Percentiles rank a stretch among this genome's conserved stretches.
These are phyloP conservation scores for Mrakia gelida DNA, from an alignment of 768 basidiomycete species.

Conservation along the genomic window DNA sequence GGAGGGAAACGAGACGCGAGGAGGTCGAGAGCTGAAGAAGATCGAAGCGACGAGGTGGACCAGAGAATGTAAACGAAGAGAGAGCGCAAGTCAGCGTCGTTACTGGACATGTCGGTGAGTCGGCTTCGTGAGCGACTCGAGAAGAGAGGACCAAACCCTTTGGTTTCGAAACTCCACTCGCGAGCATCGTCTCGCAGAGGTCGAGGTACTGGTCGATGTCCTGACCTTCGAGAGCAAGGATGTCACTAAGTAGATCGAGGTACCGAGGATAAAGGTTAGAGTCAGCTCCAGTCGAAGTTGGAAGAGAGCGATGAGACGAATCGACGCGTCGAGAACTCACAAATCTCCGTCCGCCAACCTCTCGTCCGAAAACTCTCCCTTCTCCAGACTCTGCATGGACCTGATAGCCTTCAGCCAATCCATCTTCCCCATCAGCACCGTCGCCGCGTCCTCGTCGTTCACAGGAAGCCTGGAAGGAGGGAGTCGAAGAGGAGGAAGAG, in stretches of 20 bases:
- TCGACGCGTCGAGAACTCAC: background rate
- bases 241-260: slow-evolving; percentile 33
- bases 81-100: slow-evolving; percentile 46
- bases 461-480: slow-evolving; percentile 39
- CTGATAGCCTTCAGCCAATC: slow-evolving; percentile 50
- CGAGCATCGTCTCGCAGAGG: slow-evolving; percentile 34
- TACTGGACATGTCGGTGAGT: slow-evolving; percentile 36
- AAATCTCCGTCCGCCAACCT: slow-evolving; percentile 18
- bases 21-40: slow-evolving; percentile 1
- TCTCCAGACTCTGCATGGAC: slow-evolving; percentile 46
- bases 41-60: background rate
- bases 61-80: slow-evolving; percentile 37
- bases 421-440: slow-evolving; percentile 54
- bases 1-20: slow-evolving; percentile 18
- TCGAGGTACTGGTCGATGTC: slow-evolving; percentile 39
- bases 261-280: background rate
- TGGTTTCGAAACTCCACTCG: slow-evolving; percentile 29
- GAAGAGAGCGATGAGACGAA: background rate
- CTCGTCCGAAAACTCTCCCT: slow-evolving; percentile 29
- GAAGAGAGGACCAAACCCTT: slow-evolving; percentile 17
- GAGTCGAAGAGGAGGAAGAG: background rate
- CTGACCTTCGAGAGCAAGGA: slow-evolving; percentile 32
- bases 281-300: background rate
- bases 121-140: too few relatives aligned
- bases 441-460: slow-evolving; percentile 55